Evolutionary conservation across 176 grass and related monocot genomes (phyloP).

Genomic region (Carex myosuroides): DNA sequence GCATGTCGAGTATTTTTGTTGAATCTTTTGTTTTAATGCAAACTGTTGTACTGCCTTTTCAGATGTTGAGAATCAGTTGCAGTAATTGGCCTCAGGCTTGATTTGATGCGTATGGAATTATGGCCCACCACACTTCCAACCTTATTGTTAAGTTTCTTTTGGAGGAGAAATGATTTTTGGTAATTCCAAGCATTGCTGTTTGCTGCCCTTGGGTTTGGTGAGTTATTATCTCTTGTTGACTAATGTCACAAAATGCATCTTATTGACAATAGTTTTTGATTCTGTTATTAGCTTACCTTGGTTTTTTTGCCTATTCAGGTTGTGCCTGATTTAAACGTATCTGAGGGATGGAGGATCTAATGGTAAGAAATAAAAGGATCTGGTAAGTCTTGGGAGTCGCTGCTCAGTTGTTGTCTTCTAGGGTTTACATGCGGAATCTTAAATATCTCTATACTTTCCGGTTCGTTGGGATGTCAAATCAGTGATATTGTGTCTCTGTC

Average conservation of each 20-base stretch:
- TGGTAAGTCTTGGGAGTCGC: constrained; percentile 12
- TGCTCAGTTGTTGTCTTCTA: constrained; percentile 13
- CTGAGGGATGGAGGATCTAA: background rate
- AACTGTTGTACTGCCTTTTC: background rate
- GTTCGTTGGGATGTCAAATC: constrained; percentile 17
- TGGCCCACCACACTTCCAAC: constrained; percentile 46
- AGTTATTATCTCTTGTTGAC: constrained; percentile 20
- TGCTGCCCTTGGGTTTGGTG: constrained; percentile 56
- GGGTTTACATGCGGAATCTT: constrained; percentile 12
- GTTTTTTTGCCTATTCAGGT: background rate
- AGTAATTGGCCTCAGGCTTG: constrained; percentile 43
- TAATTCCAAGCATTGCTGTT: constrained; percentile 33
- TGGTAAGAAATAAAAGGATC: constrained; percentile 22
- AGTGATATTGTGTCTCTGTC: background rate
- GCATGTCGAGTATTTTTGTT: background rate
- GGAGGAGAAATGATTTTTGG: constrained; percentile 50
- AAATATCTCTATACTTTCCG: constrained; percentile 14
- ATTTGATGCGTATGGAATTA: constrained; percentile 46
- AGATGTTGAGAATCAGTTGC: constrained; percentile 35
- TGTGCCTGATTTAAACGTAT: constrained; percentile 15
- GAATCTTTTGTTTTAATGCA: background rate
- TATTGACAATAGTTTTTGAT: background rate
- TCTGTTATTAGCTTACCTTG: background rate
- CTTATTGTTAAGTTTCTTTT: constrained; percentile 65
- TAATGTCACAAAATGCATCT: background rate